These are phyloP conservation scores for Aspergillus hortae DNA, from an alignment of 2,329 filamentous ascomycete species.

Conservation along the genomic window DNA sequence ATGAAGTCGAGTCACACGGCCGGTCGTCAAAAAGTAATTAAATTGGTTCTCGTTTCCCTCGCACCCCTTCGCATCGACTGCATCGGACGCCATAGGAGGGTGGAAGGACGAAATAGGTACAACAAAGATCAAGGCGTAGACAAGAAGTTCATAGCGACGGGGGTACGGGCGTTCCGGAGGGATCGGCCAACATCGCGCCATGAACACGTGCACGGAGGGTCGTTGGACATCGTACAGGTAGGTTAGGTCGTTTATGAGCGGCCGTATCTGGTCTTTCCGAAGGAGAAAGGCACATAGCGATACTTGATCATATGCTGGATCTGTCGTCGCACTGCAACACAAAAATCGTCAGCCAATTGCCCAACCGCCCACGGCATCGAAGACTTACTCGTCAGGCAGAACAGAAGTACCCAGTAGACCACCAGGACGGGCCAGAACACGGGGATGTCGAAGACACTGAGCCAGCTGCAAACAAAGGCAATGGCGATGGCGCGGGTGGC, in stretches of 20 bases:
- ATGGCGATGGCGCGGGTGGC: conserved; percentile 83
- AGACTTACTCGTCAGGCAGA: conserved; percentile 84
- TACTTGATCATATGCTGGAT: conserved; percentile 99
- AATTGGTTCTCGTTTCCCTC: not conserved
- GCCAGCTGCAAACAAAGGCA: conserved; percentile 85
- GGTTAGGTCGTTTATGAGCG: conserved; percentile 24
- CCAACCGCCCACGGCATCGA: not conserved
- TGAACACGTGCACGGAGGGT: not conserved
- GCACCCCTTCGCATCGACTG: not conserved
- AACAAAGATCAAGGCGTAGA: not conserved
- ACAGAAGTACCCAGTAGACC: conserved; percentile 97
- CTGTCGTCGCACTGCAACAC: conserved; percentile 80
- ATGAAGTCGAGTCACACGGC: conserved; percentile 4
- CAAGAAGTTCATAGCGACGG: not conserved
- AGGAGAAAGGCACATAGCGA: conserved; percentile 90
- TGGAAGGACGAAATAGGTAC: not conserved
- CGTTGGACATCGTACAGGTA: not conserved
- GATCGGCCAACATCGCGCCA: not conserved
- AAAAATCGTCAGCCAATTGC: not conserved
- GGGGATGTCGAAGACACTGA: conserved; percentile 89
- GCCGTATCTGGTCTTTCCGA: conserved; percentile 80
- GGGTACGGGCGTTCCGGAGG: not conserved
- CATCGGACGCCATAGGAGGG: not conserved
- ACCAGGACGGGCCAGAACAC: conserved; percentile 99
- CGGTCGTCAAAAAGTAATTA: conserved; percentile 3